Evolutionary conservation across 2,329 filamentous ascomycete genomes (phyloP).

Genomic region (Trichoderma sp.): DNA sequence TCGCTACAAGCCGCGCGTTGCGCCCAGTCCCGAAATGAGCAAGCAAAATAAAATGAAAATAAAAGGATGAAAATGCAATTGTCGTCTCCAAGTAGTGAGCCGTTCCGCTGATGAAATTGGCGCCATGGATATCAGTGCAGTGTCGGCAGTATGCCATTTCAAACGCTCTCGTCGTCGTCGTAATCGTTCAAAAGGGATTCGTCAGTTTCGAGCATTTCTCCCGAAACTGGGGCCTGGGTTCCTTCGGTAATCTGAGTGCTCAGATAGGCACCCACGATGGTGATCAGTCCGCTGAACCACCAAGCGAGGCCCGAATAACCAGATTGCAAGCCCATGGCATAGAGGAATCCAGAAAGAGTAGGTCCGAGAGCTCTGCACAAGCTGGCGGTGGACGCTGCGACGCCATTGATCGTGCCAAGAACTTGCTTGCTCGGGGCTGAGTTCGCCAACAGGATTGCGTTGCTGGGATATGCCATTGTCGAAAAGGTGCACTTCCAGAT

Average conservation of each 20-base stretch:
- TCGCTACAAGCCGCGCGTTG: background rate
- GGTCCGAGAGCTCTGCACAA: conserved; percentile 86
- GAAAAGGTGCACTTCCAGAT: conserved; percentile 93
- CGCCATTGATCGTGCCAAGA: conserved; percentile 89
- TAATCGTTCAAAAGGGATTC: conserved; percentile 41
- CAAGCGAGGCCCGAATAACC: conserved; percentile 89
- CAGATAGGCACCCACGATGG: conserved; percentile 71
- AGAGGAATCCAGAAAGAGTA: conserved; percentile 81
- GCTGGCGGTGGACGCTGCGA: conserved; percentile 88
- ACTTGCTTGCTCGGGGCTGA: conserved; percentile 81
- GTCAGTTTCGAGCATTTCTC: conserved; percentile 46
- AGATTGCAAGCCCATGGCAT: conserved; percentile 74
- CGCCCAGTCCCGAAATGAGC: background rate
- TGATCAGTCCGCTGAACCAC: conserved; percentile 85
- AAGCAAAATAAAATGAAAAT: background rate
- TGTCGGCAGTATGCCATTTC: conserved; percentile 16
- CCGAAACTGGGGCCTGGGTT: conserved; percentile 46
- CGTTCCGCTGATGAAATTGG: background rate
- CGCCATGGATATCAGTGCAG: background rate
- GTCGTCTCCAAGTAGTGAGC: background rate
- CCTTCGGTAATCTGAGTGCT: conserved; percentile 75
- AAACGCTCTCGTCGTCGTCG: conserved; percentile 40
- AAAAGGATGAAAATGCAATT: background rate
- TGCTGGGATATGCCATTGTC: conserved; percentile 87
- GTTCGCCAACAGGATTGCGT: conserved; percentile 86